phyloP scores from a whole-genome alignment of 1,139 yeast species.

The Nakaseomyces glabratus region DNA sequence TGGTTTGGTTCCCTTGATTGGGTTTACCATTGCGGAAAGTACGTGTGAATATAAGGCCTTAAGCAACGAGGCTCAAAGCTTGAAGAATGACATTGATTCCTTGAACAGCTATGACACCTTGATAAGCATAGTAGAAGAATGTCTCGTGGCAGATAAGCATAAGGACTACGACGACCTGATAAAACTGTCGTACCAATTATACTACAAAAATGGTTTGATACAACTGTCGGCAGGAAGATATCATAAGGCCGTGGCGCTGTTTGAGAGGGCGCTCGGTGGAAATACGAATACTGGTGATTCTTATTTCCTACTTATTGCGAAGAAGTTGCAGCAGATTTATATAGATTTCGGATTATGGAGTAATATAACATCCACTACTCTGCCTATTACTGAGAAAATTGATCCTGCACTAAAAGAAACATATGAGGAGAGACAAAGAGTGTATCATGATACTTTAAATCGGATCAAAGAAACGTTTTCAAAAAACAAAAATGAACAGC shows the following conservation, averaged over 20 bases:
- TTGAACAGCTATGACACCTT: slow-evolving; percentile 9
- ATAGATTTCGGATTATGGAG: slow-evolving; percentile 27
- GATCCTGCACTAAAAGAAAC: background rate
- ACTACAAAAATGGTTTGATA: slow-evolving; percentile 25
- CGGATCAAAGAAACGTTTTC: background rate
- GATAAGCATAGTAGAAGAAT: slow-evolving; percentile 11
- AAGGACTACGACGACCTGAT: slow-evolving; percentile 4
- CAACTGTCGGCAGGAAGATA: slow-evolving; percentile 24
- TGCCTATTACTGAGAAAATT: background rate
- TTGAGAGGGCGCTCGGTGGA: slow-evolving; percentile 14
- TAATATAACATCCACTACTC: slow-evolving; percentile 7
- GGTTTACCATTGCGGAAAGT: no score
- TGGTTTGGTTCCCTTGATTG: no score
- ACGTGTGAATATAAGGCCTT: background rate
- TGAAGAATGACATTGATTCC: slow-evolving; percentile 2
- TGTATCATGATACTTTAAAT: background rate
- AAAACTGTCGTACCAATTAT: slow-evolving; percentile 15
- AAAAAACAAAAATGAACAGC: background rate
- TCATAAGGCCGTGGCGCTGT: slow-evolving; percentile 20
- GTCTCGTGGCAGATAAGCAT: slow-evolving; percentile 9
- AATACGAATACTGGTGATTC: slow-evolving; percentile 10
- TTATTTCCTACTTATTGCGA: slow-evolving; percentile 18
- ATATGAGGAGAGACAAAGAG: background rate
- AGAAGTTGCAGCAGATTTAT: slow-evolving; percentile 21
- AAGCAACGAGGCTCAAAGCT: slow-evolving; percentile 1